Conservation (phyloP, 805 yeast genomes). For the Hagleromyces aurorensis region DNA sequence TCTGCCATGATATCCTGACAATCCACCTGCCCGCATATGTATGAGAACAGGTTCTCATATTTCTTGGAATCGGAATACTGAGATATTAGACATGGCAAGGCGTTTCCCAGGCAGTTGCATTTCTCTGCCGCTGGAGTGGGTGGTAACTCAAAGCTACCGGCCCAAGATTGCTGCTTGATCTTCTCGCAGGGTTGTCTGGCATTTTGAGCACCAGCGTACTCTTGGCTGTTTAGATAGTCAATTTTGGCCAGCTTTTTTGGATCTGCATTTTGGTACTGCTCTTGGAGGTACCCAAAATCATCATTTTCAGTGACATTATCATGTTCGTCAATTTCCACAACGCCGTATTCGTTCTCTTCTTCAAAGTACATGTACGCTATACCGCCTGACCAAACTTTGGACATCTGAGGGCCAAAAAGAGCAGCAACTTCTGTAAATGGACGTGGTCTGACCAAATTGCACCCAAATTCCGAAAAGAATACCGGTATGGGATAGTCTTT, state of each 20-base stretch:
- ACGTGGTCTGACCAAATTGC: slow-evolving; percentile 61
- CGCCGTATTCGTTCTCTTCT: slow-evolving; percentile 68
- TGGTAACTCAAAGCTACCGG: slow-evolving; percentile 53
- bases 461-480: slow-evolving; percentile 78
- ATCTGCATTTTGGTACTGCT: slow-evolving; percentile 40
- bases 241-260: slow-evolving; percentile 37
- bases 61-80: slow-evolving; percentile 39
- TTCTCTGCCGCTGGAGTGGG: slow-evolving; percentile 55
- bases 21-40: slow-evolving; percentile 47
- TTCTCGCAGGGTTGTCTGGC: no score
- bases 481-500: slow-evolving; percentile 59
- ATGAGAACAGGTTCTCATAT: slow-evolving; percentile 49
- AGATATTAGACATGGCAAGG: slow-evolving; percentile 49
- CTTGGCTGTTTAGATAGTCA: slow-evolving; percentile 25
- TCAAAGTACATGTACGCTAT: slow-evolving; percentile 77
- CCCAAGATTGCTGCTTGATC: slow-evolving; percentile 49
- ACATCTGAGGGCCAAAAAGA: slow-evolving; percentile 58
- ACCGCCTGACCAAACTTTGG: slow-evolving; percentile 80
- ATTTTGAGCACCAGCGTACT: no score
- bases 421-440: slow-evolving; percentile 64
- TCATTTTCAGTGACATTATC: slow-evolving; percentile 43
- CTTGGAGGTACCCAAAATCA: slow-evolving; percentile 51
- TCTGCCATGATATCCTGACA: slow-evolving; percentile 54
- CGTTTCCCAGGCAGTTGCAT: slow-evolving; percentile 53
- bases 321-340: slow-evolving; percentile 42